A percentile compares a stretch with the other conserved stretches of the same genome.
Conservation (phyloP, 257 asterid species). For the Solanum chilense region DNA sequence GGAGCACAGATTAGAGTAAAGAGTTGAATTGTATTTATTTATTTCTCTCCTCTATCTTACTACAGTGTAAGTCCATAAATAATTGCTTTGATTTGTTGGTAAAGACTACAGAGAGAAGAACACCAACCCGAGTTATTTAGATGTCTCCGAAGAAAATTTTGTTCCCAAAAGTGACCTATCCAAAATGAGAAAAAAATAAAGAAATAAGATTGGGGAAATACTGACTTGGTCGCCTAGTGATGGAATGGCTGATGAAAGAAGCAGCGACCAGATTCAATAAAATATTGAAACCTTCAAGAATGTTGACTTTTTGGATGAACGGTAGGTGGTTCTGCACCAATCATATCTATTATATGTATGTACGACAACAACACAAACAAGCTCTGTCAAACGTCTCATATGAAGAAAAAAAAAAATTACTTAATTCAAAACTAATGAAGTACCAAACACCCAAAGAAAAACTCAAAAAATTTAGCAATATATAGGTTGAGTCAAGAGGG, state of each 20-base stretch:
- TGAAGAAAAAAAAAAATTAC: neutral
- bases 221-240: conserved; percentile 38
- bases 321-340: neutral
- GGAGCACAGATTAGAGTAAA: neutral
- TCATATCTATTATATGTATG: neutral
- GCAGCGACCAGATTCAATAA: conserved; percentile 23
- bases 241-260: conserved; percentile 22
- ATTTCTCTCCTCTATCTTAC: neutral
- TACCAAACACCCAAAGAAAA: neutral
- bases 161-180: too few relatives aligned
- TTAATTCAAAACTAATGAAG: neutral
- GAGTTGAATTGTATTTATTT: neutral
- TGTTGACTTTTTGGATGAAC: neutral
- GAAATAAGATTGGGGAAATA: neutral
- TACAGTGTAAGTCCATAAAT: neutral
- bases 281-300: neutral
- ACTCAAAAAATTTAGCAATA: neutral
- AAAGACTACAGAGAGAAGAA: neutral
- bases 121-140: too few relatives aligned
- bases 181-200: neutral
- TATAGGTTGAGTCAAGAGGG: neutral
- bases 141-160: too few relatives aligned
- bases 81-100: neutral
- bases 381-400: neutral
- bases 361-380: neutral